Evolutionary conservation across 2,329 filamentous ascomycete species (phyloP).

Genomic region (Thielaviopsis ethacetica): DNA sequence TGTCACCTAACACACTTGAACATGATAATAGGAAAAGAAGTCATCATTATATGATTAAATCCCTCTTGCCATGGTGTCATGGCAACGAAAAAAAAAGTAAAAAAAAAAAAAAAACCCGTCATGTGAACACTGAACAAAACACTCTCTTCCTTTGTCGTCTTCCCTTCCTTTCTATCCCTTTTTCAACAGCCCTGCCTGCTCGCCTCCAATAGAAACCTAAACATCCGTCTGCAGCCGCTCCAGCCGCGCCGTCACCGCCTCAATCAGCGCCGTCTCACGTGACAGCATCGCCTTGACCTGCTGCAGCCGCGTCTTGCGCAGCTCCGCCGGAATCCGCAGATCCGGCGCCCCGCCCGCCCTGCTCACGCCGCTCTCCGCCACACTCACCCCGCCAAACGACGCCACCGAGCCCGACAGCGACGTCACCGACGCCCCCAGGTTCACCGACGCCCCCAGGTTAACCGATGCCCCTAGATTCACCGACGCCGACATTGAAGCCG

Average conservation of each 20-base stretch:
- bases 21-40: too few relatives aligned
- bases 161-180: too few relatives aligned
- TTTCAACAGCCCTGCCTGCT: background rate
- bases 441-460: conserved; percentile 13
- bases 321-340: conserved; percentile 39
- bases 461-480: conserved; percentile 4
- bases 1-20: too few relatives aligned
- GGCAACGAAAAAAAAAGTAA: too few relatives aligned
- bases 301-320: conserved; percentile 45
- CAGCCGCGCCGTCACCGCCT: conserved; percentile 46
- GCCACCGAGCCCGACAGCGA: conserved; percentile 13
- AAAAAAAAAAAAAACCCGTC: too few relatives aligned
- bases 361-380: conserved; percentile 13
- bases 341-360: conserved; percentile 22
- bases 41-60: too few relatives aligned
- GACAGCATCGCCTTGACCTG: conserved; percentile 48
- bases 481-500: conserved; percentile 1
- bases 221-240: conserved; percentile 33
- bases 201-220: background rate
- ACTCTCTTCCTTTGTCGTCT: too few relatives aligned
- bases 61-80: too few relatives aligned
- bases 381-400: background rate
- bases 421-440: conserved; percentile 11
- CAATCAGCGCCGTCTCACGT: conserved; percentile 50
- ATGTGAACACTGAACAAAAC: too few relatives aligned